These are phyloP conservation scores for Luffa aegyptiaca DNA, from an alignment of 306 rosid genomes.

Conservation along the genomic window DNA sequence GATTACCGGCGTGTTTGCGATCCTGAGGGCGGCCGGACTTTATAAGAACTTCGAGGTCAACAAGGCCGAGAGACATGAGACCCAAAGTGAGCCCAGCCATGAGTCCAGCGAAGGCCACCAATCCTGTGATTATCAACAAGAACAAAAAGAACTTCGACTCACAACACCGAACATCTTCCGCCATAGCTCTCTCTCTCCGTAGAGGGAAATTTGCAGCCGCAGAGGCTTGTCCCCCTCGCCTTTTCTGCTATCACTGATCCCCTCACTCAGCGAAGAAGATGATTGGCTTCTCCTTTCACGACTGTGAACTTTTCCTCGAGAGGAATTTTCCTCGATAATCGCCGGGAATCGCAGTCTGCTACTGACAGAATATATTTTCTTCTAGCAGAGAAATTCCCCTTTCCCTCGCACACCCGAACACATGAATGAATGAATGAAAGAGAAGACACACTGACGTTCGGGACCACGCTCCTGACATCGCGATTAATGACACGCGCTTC, in stretches of 20 bases:
- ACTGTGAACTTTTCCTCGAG: background rate
- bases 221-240: background rate
- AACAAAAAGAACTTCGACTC: constrained; percentile 46
- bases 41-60: constrained; percentile 95
- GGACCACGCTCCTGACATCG: background rate
- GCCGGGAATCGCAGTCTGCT: background rate
- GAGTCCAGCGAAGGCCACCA: constrained; percentile 78
- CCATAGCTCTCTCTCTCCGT: constrained; percentile 23
- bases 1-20: constrained; percentile 62
- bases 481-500: background rate
- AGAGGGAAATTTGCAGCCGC: constrained; percentile 4
- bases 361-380: background rate
- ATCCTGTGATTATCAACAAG: constrained; percentile 37
- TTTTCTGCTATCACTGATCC: background rate
- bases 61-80: constrained; percentile 93
- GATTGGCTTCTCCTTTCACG: background rate
- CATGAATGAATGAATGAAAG: background rate
- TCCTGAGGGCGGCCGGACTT: constrained; percentile 94
- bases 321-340: background rate
- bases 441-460: background rate
- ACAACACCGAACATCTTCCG: constrained; percentile 52
- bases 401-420: background rate
- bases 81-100: constrained; percentile 99
- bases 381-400: background rate
- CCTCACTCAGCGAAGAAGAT: background rate